These are phyloP conservation scores for Auricularia sp. DNA, from an alignment of 768 basidiomycete species.

Conservation along the genomic window DNA sequence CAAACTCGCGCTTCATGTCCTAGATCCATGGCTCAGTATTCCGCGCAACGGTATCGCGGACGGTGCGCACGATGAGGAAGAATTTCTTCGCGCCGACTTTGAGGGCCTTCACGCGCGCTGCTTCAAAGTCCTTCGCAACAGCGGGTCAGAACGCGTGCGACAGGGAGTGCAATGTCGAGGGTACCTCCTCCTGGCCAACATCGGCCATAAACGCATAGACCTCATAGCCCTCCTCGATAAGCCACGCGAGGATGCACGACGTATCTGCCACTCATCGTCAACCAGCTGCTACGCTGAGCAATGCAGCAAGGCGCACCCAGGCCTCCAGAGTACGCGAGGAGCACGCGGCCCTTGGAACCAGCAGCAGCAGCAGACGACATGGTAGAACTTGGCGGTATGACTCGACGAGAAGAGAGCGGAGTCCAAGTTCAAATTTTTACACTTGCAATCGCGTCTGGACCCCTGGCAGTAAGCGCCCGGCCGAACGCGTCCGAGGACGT, in stretches of 20 bases:
- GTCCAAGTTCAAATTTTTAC: neutral
- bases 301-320: constrained; percentile 51
- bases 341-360: constrained; percentile 62
- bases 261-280: constrained; percentile 51
- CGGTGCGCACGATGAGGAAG: constrained; percentile 60
- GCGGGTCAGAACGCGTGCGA: neutral
- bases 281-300: neutral
- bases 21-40: constrained; percentile 19
- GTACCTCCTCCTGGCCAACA: constrained; percentile 82
- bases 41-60: neutral
- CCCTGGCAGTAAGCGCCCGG: neutral
- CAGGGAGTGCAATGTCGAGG: constrained; percentile 4
- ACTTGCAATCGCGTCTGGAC: neutral
- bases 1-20: constrained; percentile 92
- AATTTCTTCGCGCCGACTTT: constrained; percentile 93
- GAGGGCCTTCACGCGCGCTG: constrained; percentile 82
- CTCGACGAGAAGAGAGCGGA: neutral
- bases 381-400: neutral
- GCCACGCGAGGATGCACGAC: constrained; percentile 97
- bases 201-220: constrained; percentile 96
- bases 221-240: constrained; percentile 96
- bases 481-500: neutral
- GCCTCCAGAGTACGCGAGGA: constrained; percentile 97
- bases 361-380: constrained; percentile 5
- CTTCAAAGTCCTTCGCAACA: constrained; percentile 69